Percentiles rank a stretch among this genome's conserved stretches.
phyloP scores from a whole-genome alignment of 1,139 yeast species.

The Candida freyschussii region DNA sequence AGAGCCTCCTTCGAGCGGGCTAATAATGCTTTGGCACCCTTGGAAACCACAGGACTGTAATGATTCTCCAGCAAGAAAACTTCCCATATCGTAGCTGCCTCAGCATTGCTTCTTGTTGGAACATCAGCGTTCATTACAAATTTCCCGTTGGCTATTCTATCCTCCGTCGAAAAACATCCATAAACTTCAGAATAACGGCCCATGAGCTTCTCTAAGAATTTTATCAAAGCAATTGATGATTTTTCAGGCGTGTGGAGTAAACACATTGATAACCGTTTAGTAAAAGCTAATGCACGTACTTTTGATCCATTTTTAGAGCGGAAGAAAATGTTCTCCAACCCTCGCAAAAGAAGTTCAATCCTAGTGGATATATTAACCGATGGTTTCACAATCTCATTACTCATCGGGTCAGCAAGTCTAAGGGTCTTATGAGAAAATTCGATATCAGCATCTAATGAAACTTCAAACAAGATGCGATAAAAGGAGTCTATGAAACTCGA shows the following conservation, averaged over 20 bases:
- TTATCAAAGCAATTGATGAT: slow-evolving; percentile 70
- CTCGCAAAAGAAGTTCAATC: slow-evolving; percentile 73
- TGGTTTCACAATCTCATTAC: slow-evolving; percentile 46
- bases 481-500: slow-evolving; percentile 71
- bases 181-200: slow-evolving; percentile 64
- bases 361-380: slow-evolving; percentile 85
- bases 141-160: slow-evolving; percentile 73
- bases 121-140: slow-evolving; percentile 63
- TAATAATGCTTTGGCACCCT: slow-evolving; percentile 42
- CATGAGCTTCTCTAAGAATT: slow-evolving; percentile 71
- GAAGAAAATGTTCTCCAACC: slow-evolving; percentile 79
- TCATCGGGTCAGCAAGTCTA: slow-evolving; percentile 72
- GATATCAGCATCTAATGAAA: slow-evolving; percentile 75
- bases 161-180: slow-evolving; percentile 83
- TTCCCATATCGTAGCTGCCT: slow-evolving; percentile 91
- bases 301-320: slow-evolving; percentile 68
- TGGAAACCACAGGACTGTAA: slow-evolving; percentile 72
- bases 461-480: slow-evolving; percentile 58
- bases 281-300: slow-evolving; percentile 74
- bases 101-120: slow-evolving; percentile 75
- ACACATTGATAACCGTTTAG: slow-evolving; percentile 68
- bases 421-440: slow-evolving; percentile 81
- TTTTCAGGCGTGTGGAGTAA: slow-evolving; percentile 82
- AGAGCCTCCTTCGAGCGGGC: slow-evolving; percentile 23
- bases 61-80: slow-evolving; percentile 72